Conservation (phyloP, 2,329 filamentous ascomycete genomes). For the Penicillium crustosum region DNA sequence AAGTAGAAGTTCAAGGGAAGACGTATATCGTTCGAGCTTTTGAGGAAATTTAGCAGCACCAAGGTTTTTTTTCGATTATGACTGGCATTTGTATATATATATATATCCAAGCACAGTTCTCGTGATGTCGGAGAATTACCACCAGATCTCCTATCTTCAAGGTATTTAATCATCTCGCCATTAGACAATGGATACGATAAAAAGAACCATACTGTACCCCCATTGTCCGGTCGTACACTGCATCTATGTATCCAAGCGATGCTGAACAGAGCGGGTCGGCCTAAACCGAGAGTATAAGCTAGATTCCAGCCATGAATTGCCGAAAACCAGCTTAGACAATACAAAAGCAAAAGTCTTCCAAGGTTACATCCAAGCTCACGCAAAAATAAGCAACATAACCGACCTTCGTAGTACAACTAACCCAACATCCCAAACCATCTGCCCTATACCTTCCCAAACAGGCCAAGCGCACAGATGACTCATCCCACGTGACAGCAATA, state of each 20-base stretch:
- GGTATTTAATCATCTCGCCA: neutral
- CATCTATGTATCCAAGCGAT: neutral
- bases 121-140: neutral
- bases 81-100: neutral
- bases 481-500: slow-evolving; percentile 12
- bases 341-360: neutral
- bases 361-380: too few relatives aligned
- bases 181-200: neutral
- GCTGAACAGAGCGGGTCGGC: neutral
- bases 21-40: slow-evolving; percentile 31
- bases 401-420: neutral
- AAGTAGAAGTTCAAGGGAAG: slow-evolving; percentile 18
- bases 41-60: slow-evolving; percentile 18
- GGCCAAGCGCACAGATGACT: slow-evolving; percentile 13
- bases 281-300: neutral
- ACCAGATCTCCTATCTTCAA: neutral
- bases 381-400: neutral
- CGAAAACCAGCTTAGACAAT: neutral
- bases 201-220: neutral
- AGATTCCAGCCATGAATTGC: too few relatives aligned
- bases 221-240: neutral
- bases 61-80: neutral
- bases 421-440: neutral
- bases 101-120: neutral
- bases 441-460: slow-evolving; percentile 5